Conservation (phyloP, 2,329 filamentous ascomycete genomes). For the Neopestalotiopsis sp. region DNA sequence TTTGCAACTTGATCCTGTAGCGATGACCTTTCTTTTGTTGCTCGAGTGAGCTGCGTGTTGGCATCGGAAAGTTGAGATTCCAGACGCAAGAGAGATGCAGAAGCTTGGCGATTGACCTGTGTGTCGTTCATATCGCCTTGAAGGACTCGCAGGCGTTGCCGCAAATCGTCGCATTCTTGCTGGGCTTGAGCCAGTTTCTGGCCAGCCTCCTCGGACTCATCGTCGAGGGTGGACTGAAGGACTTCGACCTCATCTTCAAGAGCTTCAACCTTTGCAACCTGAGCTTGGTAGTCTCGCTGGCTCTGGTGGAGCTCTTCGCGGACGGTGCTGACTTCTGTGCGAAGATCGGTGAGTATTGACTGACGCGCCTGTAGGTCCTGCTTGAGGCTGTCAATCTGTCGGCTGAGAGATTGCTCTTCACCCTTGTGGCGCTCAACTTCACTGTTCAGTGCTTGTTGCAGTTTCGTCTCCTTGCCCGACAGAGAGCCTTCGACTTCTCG, state of each 20-base stretch:
- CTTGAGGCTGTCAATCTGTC: slow-evolving; percentile 77
- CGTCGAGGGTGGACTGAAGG: slow-evolving; percentile 68
- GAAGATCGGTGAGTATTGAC: slow-evolving; percentile 66
- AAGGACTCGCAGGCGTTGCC: slow-evolving; percentile 37
- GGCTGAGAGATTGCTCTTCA: slow-evolving; percentile 71
- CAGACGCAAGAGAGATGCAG: slow-evolving; percentile 54
- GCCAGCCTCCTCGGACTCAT: slow-evolving; percentile 65
- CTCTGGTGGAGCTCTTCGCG: slow-evolving; percentile 74
- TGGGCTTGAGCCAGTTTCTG: slow-evolving; percentile 50
- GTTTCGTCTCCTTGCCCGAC: slow-evolving; percentile 69
- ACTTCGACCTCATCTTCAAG: slow-evolving; percentile 81
- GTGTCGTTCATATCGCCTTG: slow-evolving; percentile 24
- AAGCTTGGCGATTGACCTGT: slow-evolving; percentile 14
- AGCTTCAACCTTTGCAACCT: slow-evolving; percentile 68
- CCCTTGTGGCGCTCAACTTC: slow-evolving; percentile 74
- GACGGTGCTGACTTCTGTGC: slow-evolving; percentile 67
- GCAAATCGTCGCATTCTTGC: slow-evolving; percentile 47
- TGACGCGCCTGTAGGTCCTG: slow-evolving; percentile 72
- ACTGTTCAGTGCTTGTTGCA: slow-evolving; percentile 71
- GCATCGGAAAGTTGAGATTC: slow-evolving; percentile 63
- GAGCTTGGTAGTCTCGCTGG: slow-evolving; percentile 64
- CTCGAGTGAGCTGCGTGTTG: slow-evolving; percentile 60
- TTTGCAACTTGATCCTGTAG: slow-evolving; percentile 68
- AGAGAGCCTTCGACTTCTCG: slow-evolving; percentile 71
- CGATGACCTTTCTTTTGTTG: slow-evolving; percentile 64